Base-by-base conservation (phyloP, 75 land plant species). In the Adiantum capillusveneris region DNA sequence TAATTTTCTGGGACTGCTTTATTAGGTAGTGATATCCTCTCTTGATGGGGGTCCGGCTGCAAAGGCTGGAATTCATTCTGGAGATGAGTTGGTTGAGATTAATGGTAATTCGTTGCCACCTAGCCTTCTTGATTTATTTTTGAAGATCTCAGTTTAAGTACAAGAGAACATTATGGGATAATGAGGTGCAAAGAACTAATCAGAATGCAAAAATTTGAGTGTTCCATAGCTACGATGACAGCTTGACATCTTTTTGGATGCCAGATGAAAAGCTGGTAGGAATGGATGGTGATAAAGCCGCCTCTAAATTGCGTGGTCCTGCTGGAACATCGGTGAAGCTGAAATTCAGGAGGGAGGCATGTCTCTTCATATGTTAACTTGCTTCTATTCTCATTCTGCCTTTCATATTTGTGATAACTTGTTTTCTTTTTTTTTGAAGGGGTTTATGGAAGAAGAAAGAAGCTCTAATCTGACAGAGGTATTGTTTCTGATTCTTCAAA, bases 11-110 rank as follows among this genome's bases (percentile, higher is more conserved):
- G 3, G 37, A 22, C 1, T n/a, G 44, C 14, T 11, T 12, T 51
- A 25, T 11, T 75, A 94, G 98, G 78, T 86, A 50, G 98, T 94
- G 54, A 44, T 86, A 49, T 85, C 98, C 59, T 79, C 91, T 16
- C 53, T 94, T 64, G 88, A 89, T 11, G 91, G 89, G 30, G 88
- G 98, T 67, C 98, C 98, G 19, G 91, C 96, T 45, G 79, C 72
- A 53, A 81, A 83, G 59, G 96, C 98, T 65, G 91, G 91, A 26
- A 89, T 94, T 49, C 83, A 79, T 59, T 72, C 83, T 62, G 98
- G 98, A 44, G 98, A 94, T 71, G 96, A 94, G 54, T 60, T 94
- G 21, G 57, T 94, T 56, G 85, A 86, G 50, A 94, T 94, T 56
- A 79, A 94, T 81, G 98, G 98, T 94, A 59, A 63, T 64, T 22